Conservation (phyloP, 2,329 filamentous ascomycete species). For the Calonectria pauciramosa region DNA sequence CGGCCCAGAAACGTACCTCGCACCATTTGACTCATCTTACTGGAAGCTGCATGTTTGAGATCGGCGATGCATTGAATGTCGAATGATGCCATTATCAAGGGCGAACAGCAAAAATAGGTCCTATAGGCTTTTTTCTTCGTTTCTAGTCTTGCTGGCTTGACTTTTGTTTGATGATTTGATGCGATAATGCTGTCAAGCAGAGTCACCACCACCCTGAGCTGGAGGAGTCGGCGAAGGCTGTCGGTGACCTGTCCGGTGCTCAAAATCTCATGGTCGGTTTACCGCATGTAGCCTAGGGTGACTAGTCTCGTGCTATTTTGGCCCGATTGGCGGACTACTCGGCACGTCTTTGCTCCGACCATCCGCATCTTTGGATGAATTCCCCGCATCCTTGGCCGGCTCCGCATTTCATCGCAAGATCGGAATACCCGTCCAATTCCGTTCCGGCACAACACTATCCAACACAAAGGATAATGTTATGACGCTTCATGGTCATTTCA, state of each 20-base stretch:
- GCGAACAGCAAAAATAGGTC: too few species aligned
- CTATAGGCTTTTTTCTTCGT: neutral
- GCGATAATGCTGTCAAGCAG: neutral
- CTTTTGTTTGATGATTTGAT: neutral
- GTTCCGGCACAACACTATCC: neutral
- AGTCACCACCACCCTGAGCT: neutral
- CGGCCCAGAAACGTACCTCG: neutral
- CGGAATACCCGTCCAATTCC: neutral
- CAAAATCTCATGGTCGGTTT: neutral
- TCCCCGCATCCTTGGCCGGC: neutral
- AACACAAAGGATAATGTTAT: constrained; percentile 20
- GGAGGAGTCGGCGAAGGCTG: neutral
- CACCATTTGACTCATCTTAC: constrained; percentile 23
- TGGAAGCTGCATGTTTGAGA: constrained; percentile 20
- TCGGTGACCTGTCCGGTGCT: constrained; percentile 1
- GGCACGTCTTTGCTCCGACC: constrained; percentile 8
- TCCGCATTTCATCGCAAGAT: neutral
- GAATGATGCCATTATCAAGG: neutral
- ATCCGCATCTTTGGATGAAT: neutral
- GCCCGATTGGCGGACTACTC: neutral
- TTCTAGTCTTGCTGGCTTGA: too few species aligned
- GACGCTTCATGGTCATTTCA: constrained; percentile 20
- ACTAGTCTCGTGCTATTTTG: neutral
- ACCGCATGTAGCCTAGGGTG: neutral
- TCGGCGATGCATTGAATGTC: constrained; percentile 23